Evolutionary conservation across 805 yeast species (phyloP).

Genomic region (Hanseniaspora nectarophila): DNA sequence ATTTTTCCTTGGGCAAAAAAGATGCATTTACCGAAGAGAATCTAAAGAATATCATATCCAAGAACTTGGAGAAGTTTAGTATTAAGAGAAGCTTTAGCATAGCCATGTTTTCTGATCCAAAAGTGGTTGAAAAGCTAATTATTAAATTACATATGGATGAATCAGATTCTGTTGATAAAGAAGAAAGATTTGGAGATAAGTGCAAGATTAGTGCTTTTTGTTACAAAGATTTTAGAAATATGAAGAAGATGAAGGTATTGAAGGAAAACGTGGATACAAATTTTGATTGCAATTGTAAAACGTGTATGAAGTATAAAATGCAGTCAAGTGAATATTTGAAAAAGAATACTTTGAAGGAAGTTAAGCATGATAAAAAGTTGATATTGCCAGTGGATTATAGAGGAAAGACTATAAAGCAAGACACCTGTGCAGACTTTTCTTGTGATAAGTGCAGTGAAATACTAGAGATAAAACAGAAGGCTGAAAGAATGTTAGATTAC

Average conservation of each 20-base stretch:
- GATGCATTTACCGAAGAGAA: not conserved
- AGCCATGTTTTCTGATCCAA: not conserved
- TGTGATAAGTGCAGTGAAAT: not conserved
- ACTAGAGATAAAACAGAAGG: not conserved
- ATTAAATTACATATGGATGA: not conserved
- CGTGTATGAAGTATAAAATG: not conserved
- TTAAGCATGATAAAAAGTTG: not conserved
- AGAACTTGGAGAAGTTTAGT: not conserved
- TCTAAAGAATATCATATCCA: not conserved
- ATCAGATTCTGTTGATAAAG: not conserved
- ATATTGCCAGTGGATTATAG: not conserved
- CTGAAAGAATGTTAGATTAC: not conserved
- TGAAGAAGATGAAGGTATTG: not conserved
- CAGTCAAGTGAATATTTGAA: not conserved
- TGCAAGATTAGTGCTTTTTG: not conserved
- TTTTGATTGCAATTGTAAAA: slow-evolving; percentile 8
- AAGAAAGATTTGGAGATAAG: not conserved
- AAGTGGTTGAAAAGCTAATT: not conserved
- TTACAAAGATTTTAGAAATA: not conserved
- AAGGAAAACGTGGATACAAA: not conserved
- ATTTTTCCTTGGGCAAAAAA: not conserved
- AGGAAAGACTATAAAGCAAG: not conserved
- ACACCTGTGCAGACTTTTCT: not conserved
- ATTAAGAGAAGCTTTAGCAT: not conserved
- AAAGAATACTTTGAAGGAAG: not conserved